These are phyloP conservation scores for Acacia pycnantha DNA, from an alignment of 331 rosid species.

Conservation along the genomic window DNA sequence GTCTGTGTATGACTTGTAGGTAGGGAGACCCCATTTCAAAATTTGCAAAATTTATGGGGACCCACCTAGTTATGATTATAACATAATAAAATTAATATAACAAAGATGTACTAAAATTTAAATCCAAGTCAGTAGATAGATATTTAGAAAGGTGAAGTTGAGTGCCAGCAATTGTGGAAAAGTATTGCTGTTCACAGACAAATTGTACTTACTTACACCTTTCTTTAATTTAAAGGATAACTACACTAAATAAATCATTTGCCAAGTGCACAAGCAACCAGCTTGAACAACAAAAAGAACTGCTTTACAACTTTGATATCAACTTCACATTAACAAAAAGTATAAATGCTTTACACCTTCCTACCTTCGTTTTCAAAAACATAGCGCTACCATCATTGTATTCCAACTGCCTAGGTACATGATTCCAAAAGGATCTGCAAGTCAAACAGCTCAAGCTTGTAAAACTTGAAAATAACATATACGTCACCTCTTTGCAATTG, in stretches of 20 bases:
- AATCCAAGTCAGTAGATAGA: not conserved
- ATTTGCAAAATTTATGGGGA: too few relatives aligned
- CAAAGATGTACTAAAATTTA: not conserved
- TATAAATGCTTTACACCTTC: not conserved
- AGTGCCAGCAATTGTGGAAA: not conserved
- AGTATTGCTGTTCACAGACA: not conserved
- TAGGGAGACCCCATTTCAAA: too few relatives aligned
- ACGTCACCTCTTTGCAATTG: not conserved
- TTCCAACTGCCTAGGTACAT: not conserved
- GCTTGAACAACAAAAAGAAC: not conserved
- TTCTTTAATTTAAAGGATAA: not conserved
- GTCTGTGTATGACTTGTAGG: too few relatives aligned
- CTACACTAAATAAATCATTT: not conserved
- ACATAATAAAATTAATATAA: not conserved
- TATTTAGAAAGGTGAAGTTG: not conserved
- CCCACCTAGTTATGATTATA: too few relatives aligned
- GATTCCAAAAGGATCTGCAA: not conserved
- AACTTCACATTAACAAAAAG: conserved; percentile 1
- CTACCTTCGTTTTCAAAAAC: not conserved
- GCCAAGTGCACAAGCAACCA: not conserved
- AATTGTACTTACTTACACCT: not conserved
- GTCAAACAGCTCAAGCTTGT: not conserved
- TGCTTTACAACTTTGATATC: not conserved
- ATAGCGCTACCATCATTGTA: not conserved
- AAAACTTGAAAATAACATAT: not conserved